Base-by-base conservation (phyloP, 805 yeast genomes). In the Wickerhamiella parazyma region DNA sequence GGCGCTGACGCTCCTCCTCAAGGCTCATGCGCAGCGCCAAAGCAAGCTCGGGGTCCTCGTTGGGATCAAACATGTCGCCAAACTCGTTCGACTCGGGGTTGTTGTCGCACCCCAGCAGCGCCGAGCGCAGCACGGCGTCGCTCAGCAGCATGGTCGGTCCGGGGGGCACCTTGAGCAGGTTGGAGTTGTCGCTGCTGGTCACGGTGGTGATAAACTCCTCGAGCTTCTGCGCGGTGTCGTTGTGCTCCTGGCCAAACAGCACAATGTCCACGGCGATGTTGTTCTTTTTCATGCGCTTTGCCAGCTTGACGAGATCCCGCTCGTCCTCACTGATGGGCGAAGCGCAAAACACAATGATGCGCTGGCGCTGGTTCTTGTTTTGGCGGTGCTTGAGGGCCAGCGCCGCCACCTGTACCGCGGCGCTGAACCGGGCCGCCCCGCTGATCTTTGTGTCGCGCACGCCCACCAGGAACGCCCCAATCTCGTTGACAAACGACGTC, bases 31-130 rank as follows among this genome's bases (percentile, higher is more conserved):
- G 77, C 56, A 91, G 73, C 1, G 97, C 98, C 69, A 91, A 70
- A 0, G 97, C 98, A 58, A 91, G 73, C 63, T 91, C 98, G 25
- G 97, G 97, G 56, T 91, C 98, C 76, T 85, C 80, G 51, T 78
- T 77, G 25, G 95, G 89, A 62, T 89, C 97, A 24, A 40, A 40
- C 43, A 40, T 40, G 20, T 40, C 38, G 42, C 78, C 80, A 56
- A 79, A 71, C 40, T 67, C 72, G 47, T 68, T 71, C 39, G 55
- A 55, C 21, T 68, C 68, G 3, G 68, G 73, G 16, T 68, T 73
- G n/a, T 59, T 67, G 12, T 57, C 64, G 12, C 66, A 69, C 37
- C 71, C 70, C 50, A 85, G 71, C 41, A 89, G 78, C 5, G 86
- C 75, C 1, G 94, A 80, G 20, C 80, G 67, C 5, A 79, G 80